Evolutionary conservation across 2,329 filamentous ascomycete species (phyloP), one percentile per base, ranked within the genome.

Genomic region (Fusarium beomiforme): DNA sequence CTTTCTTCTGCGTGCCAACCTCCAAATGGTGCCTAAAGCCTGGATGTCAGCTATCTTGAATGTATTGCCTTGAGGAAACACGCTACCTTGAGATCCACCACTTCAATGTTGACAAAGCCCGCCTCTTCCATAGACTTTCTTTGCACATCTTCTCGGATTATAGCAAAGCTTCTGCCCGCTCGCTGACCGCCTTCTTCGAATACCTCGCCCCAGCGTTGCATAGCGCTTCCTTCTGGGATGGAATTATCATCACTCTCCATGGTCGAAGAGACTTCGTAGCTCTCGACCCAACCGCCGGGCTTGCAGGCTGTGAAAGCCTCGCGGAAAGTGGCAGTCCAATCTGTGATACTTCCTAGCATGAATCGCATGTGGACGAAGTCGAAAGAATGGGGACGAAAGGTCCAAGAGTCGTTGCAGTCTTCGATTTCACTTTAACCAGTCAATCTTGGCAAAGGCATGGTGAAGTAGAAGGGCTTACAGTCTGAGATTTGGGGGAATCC

Each of bases 341-440:
- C 50, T 9, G 59, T 64, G n/a, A 64, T 66, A 4, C 61, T 61
- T n/a, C 61, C 56, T 4, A 64, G 33, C 46, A 64, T 39, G 13
- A 66, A 66, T 5, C 63, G 53, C 59, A 65, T 44, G 9, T 65
- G 50, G 33, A 65, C 5, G 4, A 64, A 65, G 59, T 64, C 62
- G 11, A 65, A 49, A 3, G 49, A 44, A 13, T 51, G 19, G 4
- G 58, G 46, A 8, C 33, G 21, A 19, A 65, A 65, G 9, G 62
- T 65, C 62, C 62, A 65, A 3, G 31, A 13, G 10, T 39, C 37
- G 13, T 63, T 64, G 13, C 58, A 62, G 14, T 65, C 62, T 24
- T 65, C 62, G 9, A 65, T 65, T 19, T 65, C 62, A 7, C 62
- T 65, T 14, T 0, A 1, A 9, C 1, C 1, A 2, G 6, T 21